phyloP scores from a whole-genome alignment of 108 stramenopile species.

The Cafeteria roenbergensis region DNA sequence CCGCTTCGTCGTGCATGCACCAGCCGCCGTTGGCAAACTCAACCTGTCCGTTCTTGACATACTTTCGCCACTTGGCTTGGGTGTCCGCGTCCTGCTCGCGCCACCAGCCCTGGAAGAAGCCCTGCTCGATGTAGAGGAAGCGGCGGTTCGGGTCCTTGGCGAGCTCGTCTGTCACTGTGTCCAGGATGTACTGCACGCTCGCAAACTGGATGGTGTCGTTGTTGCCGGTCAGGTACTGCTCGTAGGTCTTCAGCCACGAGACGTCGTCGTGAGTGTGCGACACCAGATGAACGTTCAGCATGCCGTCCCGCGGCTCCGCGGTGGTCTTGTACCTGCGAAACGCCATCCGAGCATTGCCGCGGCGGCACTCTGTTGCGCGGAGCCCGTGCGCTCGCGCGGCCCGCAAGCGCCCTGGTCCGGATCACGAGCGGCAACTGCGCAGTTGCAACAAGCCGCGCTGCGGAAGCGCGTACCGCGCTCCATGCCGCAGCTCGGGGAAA shows the following conservation, averaged over 20 bases:
- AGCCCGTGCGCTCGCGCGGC: no score
- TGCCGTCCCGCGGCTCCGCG: neutral
- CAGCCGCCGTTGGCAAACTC: slow-evolving; percentile 85
- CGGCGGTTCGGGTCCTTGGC: slow-evolving; percentile 56
- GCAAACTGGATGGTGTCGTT: slow-evolving; percentile 66
- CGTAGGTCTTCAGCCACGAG: slow-evolving; percentile 87
- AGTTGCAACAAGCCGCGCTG: no score
- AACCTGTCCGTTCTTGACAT: slow-evolving; percentile 59
- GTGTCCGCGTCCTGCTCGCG: slow-evolving; percentile 40
- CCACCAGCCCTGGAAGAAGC: slow-evolving; percentile 89
- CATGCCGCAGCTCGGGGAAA: no score
- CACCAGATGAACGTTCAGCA: slow-evolving; percentile 64
- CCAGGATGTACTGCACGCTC: slow-evolving; percentile 63
- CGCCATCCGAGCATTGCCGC: no score
- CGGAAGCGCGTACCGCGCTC: no score
- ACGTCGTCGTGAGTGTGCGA: slow-evolving; percentile 82
- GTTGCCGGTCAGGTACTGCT: slow-evolving; percentile 71
- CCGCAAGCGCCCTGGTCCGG: no score
- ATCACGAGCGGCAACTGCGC: no score
- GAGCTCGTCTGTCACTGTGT: slow-evolving; percentile 54
- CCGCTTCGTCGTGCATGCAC: slow-evolving; percentile 94
- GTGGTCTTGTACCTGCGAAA: neutral
- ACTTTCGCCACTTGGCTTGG: slow-evolving; percentile 35
- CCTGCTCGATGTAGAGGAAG: slow-evolving; percentile 81
- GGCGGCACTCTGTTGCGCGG: no score